These are phyloP conservation scores for Dictyostelium capitatum DNA, from an alignment of 78 protist genomes.

Conservation along the genomic window DNA sequence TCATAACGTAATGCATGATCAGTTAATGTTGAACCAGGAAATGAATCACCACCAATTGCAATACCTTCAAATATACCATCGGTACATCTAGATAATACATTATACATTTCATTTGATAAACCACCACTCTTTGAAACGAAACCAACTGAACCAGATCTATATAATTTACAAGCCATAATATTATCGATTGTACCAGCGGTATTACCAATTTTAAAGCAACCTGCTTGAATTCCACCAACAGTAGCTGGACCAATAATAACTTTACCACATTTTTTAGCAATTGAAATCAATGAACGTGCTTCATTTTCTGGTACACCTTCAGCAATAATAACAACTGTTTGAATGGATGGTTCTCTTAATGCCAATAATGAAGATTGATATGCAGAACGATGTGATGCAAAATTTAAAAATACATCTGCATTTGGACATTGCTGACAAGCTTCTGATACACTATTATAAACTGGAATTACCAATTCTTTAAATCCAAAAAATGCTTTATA, in stretches of 20 bases:
- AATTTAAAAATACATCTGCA: conserved; percentile 93
- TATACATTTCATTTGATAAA: conserved; percentile 94
- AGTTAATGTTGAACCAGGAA: conserved; percentile 93
- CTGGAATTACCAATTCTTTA: conserved; percentile 92
- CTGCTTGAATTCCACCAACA: conserved; percentile 96
- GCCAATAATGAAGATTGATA: conserved; percentile 88
- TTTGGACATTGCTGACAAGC: conserved; percentile 87
- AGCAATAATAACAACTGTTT: conserved; percentile 90
- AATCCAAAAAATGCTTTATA: conserved; percentile 95
- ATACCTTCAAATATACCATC: conserved; percentile 97
- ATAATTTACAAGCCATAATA: conserved; percentile 93
- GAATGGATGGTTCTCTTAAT: conserved; percentile 83
- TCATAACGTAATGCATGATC: conserved; percentile 91
- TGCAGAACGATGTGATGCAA: conserved; percentile 94
- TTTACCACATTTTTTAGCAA: conserved; percentile 74
- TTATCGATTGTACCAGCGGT: conserved; percentile 97
- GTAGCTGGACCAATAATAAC: conserved; percentile 98
- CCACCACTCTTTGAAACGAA: conserved; percentile 95
- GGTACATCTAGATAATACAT: conserved; percentile 91
- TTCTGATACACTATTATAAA: conserved; percentile 75
- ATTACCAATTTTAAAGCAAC: conserved; percentile 95
- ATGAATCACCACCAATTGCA: conserved; percentile 97
- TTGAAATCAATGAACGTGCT: conserved; percentile 81
- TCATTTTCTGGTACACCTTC: conserved; percentile 97
- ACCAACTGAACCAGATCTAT: conserved; percentile 96